These are phyloP conservation scores for Bryoglossum gracile DNA, from an alignment of 495 filamentous ascomycete species.

Conservation along the genomic window DNA sequence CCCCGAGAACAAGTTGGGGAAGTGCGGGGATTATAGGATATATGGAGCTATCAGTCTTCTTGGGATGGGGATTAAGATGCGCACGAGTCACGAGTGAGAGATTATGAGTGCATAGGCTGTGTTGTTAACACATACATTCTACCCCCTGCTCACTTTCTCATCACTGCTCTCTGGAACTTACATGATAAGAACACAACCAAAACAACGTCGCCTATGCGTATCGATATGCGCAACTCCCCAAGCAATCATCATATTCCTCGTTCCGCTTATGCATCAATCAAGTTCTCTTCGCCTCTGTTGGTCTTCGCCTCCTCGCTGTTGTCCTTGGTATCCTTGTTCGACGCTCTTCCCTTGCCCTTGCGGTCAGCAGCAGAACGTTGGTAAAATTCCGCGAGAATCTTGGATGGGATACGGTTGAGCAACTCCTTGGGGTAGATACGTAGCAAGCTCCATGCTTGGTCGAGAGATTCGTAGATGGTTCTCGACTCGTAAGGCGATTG, in stretches of 20 bases:
- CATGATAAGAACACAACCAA: conserved; percentile 3
- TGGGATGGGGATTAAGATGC: not conserved
- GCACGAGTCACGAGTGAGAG: too few species aligned
- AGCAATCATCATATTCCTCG: conserved; percentile 5
- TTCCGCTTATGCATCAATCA: conserved; percentile 48
- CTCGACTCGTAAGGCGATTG: conserved; percentile 90
- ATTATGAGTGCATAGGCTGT: too few species aligned
- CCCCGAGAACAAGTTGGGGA: too few species aligned
- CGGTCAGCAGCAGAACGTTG: conserved; percentile 54
- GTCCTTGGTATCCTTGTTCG: conserved; percentile 65
- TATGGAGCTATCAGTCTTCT: too few species aligned
- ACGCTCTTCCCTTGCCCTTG: conserved; percentile 51
- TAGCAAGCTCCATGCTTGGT: conserved; percentile 92
- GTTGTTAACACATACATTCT: conserved; percentile 14
- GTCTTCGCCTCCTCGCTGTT: conserved; percentile 49
- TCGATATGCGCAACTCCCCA: conserved; percentile 6
- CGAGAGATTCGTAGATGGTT: conserved; percentile 83
- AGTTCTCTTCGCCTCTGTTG: conserved; percentile 51
- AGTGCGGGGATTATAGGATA: too few species aligned
- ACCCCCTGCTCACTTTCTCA: conserved; percentile 11
- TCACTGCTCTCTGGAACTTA: conserved; percentile 10
- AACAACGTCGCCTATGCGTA: conserved; percentile 2
- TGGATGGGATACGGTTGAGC: conserved; percentile 94
- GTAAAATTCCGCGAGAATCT: conserved; percentile 90
- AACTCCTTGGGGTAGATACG: conserved; percentile 95